Evolutionary conservation across 2,329 filamentous ascomycete species (phyloP).

Genomic region (Penicillium sp.): DNA sequence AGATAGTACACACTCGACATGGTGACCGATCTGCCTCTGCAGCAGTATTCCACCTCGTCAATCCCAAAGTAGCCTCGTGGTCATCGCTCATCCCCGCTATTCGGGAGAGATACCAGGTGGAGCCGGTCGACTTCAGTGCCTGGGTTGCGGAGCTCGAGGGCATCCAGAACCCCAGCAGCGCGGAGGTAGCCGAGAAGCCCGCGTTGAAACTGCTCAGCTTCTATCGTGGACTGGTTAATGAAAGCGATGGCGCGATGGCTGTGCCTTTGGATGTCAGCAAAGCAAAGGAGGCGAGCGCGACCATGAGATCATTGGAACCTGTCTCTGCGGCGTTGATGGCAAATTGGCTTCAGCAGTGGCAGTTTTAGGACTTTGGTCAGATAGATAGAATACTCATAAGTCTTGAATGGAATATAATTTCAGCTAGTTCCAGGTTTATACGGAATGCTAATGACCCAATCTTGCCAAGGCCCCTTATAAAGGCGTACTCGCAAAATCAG

Average conservation of each 20-base stretch:
- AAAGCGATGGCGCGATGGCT: conserved; percentile 19
- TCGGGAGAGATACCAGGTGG: conserved; percentile 40
- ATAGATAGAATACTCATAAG: neutral
- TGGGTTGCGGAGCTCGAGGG: conserved; percentile 47
- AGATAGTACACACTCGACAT: conserved; percentile 39
- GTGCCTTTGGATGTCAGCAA: conserved; percentile 43
- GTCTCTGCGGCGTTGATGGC: conserved; percentile 45
- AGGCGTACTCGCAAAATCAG: too few relatives aligned
- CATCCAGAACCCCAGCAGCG: conserved; percentile 35
- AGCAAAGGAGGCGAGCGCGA: conserved; percentile 41
- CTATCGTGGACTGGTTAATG: conserved; percentile 38
- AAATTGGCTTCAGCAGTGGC: conserved; percentile 33
- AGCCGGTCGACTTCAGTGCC: conserved; percentile 41
- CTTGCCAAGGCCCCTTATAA: too few relatives aligned
- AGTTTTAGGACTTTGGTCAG: conserved; percentile 3
- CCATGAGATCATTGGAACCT: conserved; percentile 41
- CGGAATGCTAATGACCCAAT: too few relatives aligned
- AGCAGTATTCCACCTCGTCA: conserved; percentile 46
- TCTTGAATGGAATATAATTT: neutral
- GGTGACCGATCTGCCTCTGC: conserved; percentile 15
- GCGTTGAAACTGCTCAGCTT: conserved; percentile 51
- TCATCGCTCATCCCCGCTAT: conserved; percentile 39
- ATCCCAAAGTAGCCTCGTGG: conserved; percentile 44
- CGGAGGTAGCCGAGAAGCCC: conserved; percentile 44
- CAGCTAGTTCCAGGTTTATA: neutral